Evolutionary conservation across 2,329 filamentous ascomycete genomes (phyloP).

Genomic region (Eutypa lata): DNA sequence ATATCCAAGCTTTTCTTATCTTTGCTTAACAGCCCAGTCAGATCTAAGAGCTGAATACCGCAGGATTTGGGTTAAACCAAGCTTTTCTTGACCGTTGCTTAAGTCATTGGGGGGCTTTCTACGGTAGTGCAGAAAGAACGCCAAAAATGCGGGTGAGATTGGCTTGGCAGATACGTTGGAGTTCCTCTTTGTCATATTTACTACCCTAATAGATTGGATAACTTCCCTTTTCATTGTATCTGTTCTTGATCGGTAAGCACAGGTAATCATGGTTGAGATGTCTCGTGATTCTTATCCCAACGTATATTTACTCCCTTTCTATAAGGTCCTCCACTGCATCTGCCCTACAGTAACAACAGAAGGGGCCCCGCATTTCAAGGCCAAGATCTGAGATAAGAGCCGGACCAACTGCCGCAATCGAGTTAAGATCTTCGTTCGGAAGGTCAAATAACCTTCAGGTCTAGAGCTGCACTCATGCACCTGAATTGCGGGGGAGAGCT

Average conservation of each 20-base stretch:
- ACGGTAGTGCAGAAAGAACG: background rate
- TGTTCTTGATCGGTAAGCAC: background rate
- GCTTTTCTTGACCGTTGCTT: background rate
- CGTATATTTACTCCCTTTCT: background rate
- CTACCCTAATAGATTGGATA: background rate
- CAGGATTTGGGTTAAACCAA: background rate
- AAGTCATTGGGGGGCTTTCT: background rate
- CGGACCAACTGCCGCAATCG: background rate
- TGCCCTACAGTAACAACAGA: background rate
- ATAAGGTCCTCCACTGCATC: too few relatives aligned
- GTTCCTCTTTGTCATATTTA: background rate
- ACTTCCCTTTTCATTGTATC: background rate
- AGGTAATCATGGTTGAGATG: background rate
- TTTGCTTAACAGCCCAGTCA: background rate
- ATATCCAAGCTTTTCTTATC: background rate
- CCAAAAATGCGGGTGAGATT: background rate
- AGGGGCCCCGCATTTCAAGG: background rate
- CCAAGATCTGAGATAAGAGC: conserved; percentile 1
- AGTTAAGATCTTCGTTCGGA: background rate
- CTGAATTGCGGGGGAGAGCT: background rate
- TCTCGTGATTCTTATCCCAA: background rate
- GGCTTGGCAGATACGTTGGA: background rate
- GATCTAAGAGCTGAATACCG: background rate
- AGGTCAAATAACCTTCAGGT: background rate
- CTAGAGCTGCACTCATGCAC: background rate